Percentiles rank a stretch among this genome's conserved stretches.
Conservation (phyloP, 768 basidiomycete species). For the Naematelia aurantialba region DNA sequence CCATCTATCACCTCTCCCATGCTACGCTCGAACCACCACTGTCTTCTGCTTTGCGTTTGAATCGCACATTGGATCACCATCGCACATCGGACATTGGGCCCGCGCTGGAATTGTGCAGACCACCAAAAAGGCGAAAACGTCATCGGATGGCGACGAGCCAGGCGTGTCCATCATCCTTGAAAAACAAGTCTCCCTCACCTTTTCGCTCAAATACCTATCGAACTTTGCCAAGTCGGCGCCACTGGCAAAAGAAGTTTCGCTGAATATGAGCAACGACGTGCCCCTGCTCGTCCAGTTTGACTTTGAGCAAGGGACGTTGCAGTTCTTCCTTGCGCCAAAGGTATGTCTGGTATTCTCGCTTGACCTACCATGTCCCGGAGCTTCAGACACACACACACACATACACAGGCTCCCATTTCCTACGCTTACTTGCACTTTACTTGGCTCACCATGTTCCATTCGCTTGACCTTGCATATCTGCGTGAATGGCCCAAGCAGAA, state of each 20-base stretch:
- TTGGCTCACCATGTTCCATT: no score
- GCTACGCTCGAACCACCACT: not conserved
- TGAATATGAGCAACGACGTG: constrained; percentile 89
- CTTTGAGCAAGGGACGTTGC: constrained; percentile 81
- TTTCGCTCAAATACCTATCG: constrained; percentile 93
- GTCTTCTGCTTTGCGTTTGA: not conserved
- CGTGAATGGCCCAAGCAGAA: no score
- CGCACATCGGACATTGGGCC: not conserved
- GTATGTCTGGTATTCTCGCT: constrained; percentile 29
- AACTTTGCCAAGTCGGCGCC: constrained; percentile 90
- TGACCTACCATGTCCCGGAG: no score
- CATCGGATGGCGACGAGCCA: constrained; percentile 26
- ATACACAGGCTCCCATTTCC: no score
- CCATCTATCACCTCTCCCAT: not conserved
- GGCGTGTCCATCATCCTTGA: constrained; percentile 77
- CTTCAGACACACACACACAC: not conserved
- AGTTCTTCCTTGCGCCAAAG: constrained; percentile 95
- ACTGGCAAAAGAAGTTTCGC: constrained; percentile 66
- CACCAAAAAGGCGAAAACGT: constrained; percentile 43
- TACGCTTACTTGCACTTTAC: no score
- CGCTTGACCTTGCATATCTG: no score
- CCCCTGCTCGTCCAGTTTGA: constrained; percentile 83
- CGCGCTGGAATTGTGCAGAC: constrained; percentile 21
- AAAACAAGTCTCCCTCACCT: constrained; percentile 82
- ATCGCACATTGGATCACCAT: not conserved